Conservation (phyloP, 2,329 filamentous ascomycete genomes). For the Trichoderma harzianum region DNA sequence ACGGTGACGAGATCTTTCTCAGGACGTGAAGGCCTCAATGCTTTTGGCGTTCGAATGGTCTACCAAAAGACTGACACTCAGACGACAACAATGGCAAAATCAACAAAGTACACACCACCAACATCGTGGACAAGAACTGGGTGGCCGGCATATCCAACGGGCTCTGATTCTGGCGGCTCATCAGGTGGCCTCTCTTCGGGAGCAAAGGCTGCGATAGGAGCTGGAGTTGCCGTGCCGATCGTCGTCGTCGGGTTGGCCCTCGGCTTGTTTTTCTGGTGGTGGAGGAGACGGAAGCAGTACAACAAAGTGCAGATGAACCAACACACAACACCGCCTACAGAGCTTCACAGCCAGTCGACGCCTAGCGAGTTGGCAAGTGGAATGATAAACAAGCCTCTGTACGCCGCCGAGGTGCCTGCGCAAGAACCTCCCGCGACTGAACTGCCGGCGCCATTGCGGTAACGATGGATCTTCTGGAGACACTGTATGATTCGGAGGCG, state of each 20-base stretch:
- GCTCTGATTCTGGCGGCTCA: neutral
- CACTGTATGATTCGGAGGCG: neutral
- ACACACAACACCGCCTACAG: conserved; percentile 11
- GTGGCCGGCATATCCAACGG: neutral
- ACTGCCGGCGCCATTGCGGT: neutral
- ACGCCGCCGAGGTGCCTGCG: neutral
- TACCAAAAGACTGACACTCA: conserved; percentile 30
- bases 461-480: neutral
- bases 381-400: neutral
- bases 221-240: conserved; percentile 31
- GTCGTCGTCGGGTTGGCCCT: conserved; percentile 26
- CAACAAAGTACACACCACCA: neutral
- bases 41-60: conserved; percentile 36
- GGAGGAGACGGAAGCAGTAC: conserved; percentile 23
- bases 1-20: conserved; percentile 24
- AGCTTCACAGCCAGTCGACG: neutral
- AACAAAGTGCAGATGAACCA: neutral
- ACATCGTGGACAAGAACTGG: neutral
- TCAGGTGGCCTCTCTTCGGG: conserved; percentile 23
- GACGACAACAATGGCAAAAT: conserved; percentile 14
- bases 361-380: neutral
- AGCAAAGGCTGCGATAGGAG: conserved; percentile 29
- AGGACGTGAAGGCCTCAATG: conserved; percentile 30
- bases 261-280: conserved; percentile 30
- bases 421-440: neutral